Conservation (phyloP, 331 rosid species). For the Erythrophleum ivorense region DNA sequence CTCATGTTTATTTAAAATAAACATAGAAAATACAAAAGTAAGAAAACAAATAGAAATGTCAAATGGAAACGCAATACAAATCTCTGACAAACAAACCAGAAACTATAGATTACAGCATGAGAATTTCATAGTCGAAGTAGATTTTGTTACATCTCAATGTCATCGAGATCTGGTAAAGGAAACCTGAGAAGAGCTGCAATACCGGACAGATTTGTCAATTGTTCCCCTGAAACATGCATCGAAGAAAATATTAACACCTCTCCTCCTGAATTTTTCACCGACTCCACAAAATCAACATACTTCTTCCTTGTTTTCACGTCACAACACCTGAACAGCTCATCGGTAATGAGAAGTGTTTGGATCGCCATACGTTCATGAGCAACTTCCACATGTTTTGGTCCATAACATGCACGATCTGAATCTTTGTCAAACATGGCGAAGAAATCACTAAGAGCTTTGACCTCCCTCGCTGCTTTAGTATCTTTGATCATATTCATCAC, state of each 20-base stretch:
- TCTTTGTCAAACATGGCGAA: constrained; percentile 45
- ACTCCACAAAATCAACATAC: constrained; percentile 30
- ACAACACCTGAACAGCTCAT: constrained; percentile 43
- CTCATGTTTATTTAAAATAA: too few species aligned
- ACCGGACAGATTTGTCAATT: constrained; percentile 31
- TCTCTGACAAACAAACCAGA: too few species aligned
- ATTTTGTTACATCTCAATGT: neutral
- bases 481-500: constrained; percentile 47
- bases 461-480: constrained; percentile 29
- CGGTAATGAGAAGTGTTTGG: constrained; percentile 45
- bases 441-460: constrained; percentile 39
- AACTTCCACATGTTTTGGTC: constrained; percentile 38
- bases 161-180: constrained; percentile 50
- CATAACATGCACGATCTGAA: constrained; percentile 42
- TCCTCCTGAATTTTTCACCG: constrained; percentile 40
- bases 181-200: constrained; percentile 50
- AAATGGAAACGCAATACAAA: too few species aligned
- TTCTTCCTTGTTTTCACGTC: constrained; percentile 36
- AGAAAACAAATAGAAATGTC: too few species aligned
- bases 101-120: too few species aligned
- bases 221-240: constrained; percentile 31
- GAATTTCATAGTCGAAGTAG: too few species aligned
- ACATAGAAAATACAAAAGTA: too few species aligned
- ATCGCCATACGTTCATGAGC: constrained; percentile 43
- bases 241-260: constrained; percentile 44